Base-by-base conservation (phyloP, 192 early-diverging fungal species). In the Globomyces pollinis-pini region DNA sequence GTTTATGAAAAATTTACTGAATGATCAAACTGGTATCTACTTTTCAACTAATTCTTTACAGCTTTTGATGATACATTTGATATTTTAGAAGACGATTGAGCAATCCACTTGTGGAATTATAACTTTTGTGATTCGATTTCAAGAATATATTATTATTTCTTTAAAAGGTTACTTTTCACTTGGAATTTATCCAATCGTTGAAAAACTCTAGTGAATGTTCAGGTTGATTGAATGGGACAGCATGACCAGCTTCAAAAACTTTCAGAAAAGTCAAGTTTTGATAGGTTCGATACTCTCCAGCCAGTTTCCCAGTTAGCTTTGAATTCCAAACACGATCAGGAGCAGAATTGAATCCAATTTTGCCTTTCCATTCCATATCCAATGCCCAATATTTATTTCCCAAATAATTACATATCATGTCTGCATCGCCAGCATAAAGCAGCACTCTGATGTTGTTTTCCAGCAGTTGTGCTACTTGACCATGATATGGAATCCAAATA, bases 391-490 rank as follows among this genome's bases (percentile, higher is more conserved):
- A 86, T 77, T 88, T 88, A 72, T 90, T 90, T 50, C 84, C 78
- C n/a, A 73, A 47, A 81, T 84, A 89, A 68, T 87, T 87, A 80
- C 87, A 89, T 52, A 89, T 88, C 65, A 80, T 88, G 66, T 89
- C 87, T 1, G 86, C 87, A 51, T 89, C 87, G 29, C 90, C 90
- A 51, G 84, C 81, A 64, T 90, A 91, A 7, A 93, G 62, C 36
- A 93, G 64, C 12, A 91, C 75, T 26, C 84, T 83, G 61, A 91
- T 74, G 28, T 83, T 36, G 16, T 16, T 50, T 50, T 50, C 50
- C 13, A 50, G 39, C 39, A 50, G 16, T 31, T n/a, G 20, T 16
- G 38, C 38, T n/a, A 39, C 16, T 15, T 39, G 15, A 16, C 38
- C 15, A 50, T 8, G 47, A 21, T 26, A 21, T n/a, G n/a, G n/a